Evolutionary conservation across 768 basidiomycete genomes (phyloP).

Genomic region (Termitomyces eurrhizus): DNA sequence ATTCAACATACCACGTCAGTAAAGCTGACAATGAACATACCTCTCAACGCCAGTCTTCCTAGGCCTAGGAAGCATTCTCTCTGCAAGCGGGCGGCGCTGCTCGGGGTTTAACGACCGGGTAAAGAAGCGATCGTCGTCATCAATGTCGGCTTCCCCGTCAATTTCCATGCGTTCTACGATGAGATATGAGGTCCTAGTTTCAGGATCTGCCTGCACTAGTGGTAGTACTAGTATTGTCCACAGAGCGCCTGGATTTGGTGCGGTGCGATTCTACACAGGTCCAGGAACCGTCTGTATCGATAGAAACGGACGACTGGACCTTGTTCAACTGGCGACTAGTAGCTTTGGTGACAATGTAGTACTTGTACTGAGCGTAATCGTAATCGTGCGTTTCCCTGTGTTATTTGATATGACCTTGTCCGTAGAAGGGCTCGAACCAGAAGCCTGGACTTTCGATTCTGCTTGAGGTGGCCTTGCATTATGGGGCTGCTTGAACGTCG

Average conservation of each 20-base stretch:
- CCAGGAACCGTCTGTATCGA: slow-evolving; percentile 63
- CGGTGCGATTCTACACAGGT: slow-evolving; percentile 60
- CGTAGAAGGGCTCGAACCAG: not conserved
- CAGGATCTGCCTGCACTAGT: too few relatives aligned
- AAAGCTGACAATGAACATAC: slow-evolving; percentile 25
- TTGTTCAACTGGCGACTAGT: slow-evolving; percentile 14
- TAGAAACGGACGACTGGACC: slow-evolving; percentile 31
- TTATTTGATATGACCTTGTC: not conserved
- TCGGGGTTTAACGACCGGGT: slow-evolving; percentile 23
- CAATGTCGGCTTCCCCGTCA: slow-evolving; percentile 15
- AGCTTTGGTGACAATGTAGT: slow-evolving; percentile 10
- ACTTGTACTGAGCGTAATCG: not conserved
- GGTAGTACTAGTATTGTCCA: too few relatives aligned
- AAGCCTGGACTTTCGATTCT: slow-evolving; percentile 27
- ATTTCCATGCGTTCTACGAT: slow-evolving; percentile 30
- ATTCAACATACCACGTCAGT: too few relatives aligned
- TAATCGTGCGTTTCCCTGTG: not conserved
- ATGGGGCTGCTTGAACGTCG: not conserved
- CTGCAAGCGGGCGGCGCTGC: slow-evolving; percentile 47
- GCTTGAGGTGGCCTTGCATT: not conserved
- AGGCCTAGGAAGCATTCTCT: slow-evolving; percentile 61
- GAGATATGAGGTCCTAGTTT: slow-evolving; percentile 32
- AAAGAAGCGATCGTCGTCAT: slow-evolving; percentile 13
- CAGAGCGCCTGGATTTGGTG: slow-evolving; percentile 19
- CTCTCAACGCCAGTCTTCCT: slow-evolving; percentile 67